Base-by-base conservation (phyloP, 2,329 filamentous ascomycete genomes). In the Teratosphaeria viscida region DNA sequence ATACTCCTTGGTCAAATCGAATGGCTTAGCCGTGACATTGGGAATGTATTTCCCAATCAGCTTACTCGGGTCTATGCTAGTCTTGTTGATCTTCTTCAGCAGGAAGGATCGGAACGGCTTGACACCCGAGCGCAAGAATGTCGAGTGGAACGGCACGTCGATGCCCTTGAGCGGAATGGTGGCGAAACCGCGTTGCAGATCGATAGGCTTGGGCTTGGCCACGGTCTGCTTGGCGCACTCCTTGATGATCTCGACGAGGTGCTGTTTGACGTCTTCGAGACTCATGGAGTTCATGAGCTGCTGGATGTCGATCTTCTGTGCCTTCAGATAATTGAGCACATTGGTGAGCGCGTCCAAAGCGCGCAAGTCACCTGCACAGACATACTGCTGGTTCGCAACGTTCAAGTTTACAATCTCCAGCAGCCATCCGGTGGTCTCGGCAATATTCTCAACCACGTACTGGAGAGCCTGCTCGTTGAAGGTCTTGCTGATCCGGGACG, bases 41-140 rank as follows among this genome's bases (percentile, higher is more conserved):
- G 94, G 94, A 66, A 99, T 97, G 79, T 99, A 99, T 79, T 99
- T 99, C 71, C 94, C 94, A 67, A 99, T 83, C 71, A 99, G 79
- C 82, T 97, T 97, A 74, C 89, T 88, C 5, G 94, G 94, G 74
- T 99, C 94, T 74, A 99, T 97, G 58, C 89, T 95, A 27, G 92
- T 96, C 85, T 95, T 96, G 83, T 97, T 91, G 79, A 99, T 97
- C 85, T 99, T 99, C 89, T 97, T 99, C 69, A 97, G 87, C 73
- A 99, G 77, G 85, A 99, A 99, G 53, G 87, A 92, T 66, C 94
- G 85, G 90, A 99, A 99, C 54, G 95, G 94, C 82, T 99, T 99
- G 76, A 99, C 94, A 70, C 94, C 95, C 47, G 91, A 96, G 59
- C 95, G 89, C 77, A 99, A 79, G 82, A 99, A 99, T 19, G 94